Percentiles rank a stretch among this genome's conserved stretches.
These are phyloP conservation scores for Pyrrhoderma lamaoense DNA, from an alignment of 1,284 basidiomycete species.

Conservation along the genomic window DNA sequence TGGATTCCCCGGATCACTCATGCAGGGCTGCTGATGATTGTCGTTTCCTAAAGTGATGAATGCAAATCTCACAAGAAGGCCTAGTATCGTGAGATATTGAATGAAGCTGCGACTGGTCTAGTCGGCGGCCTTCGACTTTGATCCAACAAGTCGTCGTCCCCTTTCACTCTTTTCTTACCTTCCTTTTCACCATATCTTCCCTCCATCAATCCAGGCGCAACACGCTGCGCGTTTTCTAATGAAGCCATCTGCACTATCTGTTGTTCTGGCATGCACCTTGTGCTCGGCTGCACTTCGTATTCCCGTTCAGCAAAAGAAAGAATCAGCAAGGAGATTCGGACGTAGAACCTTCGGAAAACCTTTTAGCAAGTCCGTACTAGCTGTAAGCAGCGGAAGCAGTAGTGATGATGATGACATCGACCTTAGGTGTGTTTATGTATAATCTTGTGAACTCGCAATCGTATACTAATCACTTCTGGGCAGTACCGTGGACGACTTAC, in stretches of 20 bases:
- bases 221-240: slow-evolving; percentile 19
- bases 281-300: slow-evolving; percentile 14
- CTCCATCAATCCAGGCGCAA: slow-evolving; percentile 20
- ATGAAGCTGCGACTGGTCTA: too few relatives aligned
- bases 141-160: slow-evolving; percentile 2
- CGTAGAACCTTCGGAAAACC: background rate
- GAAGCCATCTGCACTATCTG: slow-evolving; percentile 15
- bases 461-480: slow-evolving; percentile 24
- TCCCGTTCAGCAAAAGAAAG: slow-evolving; percentile 9
- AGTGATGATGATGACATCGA: slow-evolving; percentile 23
- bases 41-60: too few relatives aligned
- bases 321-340: slow-evolving; percentile 10
- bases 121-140: background rate
- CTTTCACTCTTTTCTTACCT: slow-evolving; percentile 18
- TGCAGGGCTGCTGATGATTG: too few relatives aligned
- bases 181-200: slow-evolving; percentile 12
- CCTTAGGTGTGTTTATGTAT: slow-evolving; percentile 26
- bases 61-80: too few relatives aligned
- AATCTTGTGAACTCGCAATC: slow-evolving; percentile 19
- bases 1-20: too few relatives aligned
- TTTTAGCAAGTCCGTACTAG: slow-evolving; percentile 4
- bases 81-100: too few relatives aligned
- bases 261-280: slow-evolving; percentile 13
- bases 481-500: slow-evolving; percentile 64
- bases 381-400: slow-evolving; percentile 1